phyloP scores from a whole-genome alignment of 177 flowering plant species.

The Vitis hybrid region DNA sequence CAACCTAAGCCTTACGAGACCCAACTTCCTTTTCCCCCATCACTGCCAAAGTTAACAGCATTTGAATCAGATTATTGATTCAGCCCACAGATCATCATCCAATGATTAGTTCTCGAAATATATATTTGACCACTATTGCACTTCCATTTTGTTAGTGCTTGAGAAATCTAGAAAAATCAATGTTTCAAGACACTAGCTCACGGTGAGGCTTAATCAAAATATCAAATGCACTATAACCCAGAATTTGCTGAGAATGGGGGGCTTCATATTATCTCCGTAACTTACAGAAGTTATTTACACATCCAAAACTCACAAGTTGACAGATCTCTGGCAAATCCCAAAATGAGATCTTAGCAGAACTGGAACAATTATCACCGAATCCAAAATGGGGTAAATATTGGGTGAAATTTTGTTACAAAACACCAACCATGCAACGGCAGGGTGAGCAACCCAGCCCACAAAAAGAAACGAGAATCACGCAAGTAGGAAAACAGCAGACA shows the following conservation, averaged over 20 bases:
- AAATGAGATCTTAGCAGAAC: constrained; percentile 35
- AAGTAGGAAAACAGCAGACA: neutral
- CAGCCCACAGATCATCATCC: neutral
- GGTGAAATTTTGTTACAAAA: neutral
- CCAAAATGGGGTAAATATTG: neutral
- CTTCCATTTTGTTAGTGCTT: too few relatives aligned
- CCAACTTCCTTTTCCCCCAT: too few relatives aligned
- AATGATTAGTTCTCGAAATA: neutral
- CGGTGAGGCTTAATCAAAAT: too few relatives aligned
- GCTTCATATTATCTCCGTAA: neutral
- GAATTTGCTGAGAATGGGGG: neutral
- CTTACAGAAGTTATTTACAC: neutral
- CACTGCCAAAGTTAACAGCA: too few relatives aligned
- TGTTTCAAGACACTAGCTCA: too few relatives aligned
- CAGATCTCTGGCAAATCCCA: constrained; percentile 41
- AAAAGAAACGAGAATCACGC: neutral
- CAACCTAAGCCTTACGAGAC: too few relatives aligned
- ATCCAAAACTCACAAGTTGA: neutral
- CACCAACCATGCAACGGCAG: neutral
- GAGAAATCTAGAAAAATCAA: too few relatives aligned
- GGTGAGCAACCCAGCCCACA: neutral
- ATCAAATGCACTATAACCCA: too few relatives aligned
- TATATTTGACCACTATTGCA: too few relatives aligned
- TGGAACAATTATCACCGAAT: neutral
- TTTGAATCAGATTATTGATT: too few relatives aligned